Evolutionary conservation across 2,329 filamentous ascomycete species (phyloP), one percentile per base, ranked within the genome.

Genomic region (Fusarium mexicanum): DNA sequence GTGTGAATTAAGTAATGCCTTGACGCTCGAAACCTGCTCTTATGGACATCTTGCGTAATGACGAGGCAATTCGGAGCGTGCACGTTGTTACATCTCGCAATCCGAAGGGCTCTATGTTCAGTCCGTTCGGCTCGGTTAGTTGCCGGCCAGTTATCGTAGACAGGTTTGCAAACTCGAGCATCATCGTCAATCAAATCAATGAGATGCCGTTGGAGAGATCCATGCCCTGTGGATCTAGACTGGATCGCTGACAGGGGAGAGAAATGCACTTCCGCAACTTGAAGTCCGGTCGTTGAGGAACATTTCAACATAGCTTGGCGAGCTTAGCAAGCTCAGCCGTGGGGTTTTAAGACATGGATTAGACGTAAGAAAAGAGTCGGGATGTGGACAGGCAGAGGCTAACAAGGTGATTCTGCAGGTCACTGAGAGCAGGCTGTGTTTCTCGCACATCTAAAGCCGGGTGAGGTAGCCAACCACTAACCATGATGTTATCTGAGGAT

Each of bases 11-110:
- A 65, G 48, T 31, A 66, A 53, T 14, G 9, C 31, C n/a, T 16
- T 38, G 26, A 16, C 26, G 33, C 64, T 48, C 24, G 29, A 33
- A 68, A 85, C n/a, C 84, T 20, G 85, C 58, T 79, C 48, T 91
- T 91, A 1, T 81, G 90, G n/a, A 87, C 87, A 46, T 84, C 51
- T 85, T 88, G 69, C 91, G 91, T 4, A 44, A 86, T 87, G 46
- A 86, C 90, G 66, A 82, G 89, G 74, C 91, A 84, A 50, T 89
- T 94, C 84, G 89, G 87, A 4, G 91, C 48, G 12, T 24, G n/a
- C 3, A 84, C 89, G 54, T 86, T 93, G 33, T 79, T 94, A 58
- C 93, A 91, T 83, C 84, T 94, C 78, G 89, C 89, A 8, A 90
- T 89, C 55, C 83, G 87, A 70, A 91, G 6, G 92, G 92, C 2